Percentiles rank a stretch among this genome's conserved stretches.
Conservation (phyloP, 352 stramenopile species). For the Pythium aquatile region DNA sequence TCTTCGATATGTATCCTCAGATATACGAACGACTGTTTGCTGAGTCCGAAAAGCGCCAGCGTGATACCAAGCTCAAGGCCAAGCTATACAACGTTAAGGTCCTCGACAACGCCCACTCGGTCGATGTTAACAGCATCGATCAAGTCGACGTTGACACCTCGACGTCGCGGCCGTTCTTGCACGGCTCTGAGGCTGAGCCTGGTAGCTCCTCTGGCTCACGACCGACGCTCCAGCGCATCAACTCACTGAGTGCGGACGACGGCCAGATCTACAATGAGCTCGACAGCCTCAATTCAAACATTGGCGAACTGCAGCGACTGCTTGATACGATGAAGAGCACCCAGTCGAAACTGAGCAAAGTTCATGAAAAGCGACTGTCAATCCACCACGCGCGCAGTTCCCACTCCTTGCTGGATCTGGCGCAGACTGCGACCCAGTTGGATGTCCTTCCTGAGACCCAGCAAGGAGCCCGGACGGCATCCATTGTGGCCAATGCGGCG, state of each 20-base stretch:
- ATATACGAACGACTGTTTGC: constrained; percentile 59
- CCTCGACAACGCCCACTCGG: constrained; percentile 63
- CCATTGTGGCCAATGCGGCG: background rate
- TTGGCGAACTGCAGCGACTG: constrained; percentile 44
- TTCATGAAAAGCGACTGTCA: constrained; percentile 42
- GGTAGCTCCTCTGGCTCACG: constrained; percentile 20
- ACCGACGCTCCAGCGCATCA: constrained; percentile 30
- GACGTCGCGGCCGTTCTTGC: constrained; percentile 38
- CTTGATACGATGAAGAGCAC: constrained; percentile 37
- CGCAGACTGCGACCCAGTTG: constrained; percentile 1
- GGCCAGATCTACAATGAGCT: constrained; percentile 44
- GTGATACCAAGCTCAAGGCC: constrained; percentile 45
- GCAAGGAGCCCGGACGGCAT: background rate
- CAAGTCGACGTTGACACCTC: constrained; percentile 27
- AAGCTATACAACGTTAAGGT: constrained; percentile 58
- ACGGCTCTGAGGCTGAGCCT: constrained; percentile 23
- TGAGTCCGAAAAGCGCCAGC: constrained; percentile 49
- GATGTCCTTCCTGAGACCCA: background rate
- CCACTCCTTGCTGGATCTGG: constrained; percentile 16
- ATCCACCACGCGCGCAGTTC: constrained; percentile 38
- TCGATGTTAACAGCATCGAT: constrained; percentile 55
- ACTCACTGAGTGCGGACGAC: constrained; percentile 49
- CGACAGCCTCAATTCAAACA: constrained; percentile 44
- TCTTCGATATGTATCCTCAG: constrained; percentile 59
- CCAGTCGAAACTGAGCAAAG: constrained; percentile 38